A percentile compares a stretch with the other conserved stretches of the same genome.
Conservation (phyloP, 1,284 basidiomycete genomes). For the Athelia psychrophila region DNA sequence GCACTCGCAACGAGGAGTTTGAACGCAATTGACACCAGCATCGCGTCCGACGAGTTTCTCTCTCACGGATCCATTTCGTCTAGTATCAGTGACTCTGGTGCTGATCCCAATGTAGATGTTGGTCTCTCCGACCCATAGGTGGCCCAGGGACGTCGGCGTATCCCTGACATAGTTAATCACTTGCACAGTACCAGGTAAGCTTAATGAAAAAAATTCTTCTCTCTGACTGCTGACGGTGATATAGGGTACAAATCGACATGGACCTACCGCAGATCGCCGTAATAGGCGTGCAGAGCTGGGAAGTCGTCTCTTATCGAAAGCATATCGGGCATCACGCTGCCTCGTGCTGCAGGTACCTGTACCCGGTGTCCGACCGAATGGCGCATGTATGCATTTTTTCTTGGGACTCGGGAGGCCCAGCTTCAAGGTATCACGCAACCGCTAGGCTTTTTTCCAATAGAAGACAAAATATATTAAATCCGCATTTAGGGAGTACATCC, state of each 20-base stretch:
- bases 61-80: background rate
- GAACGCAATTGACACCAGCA: no score
- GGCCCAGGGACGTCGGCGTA: conserved; percentile 32
- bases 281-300: conserved; percentile 65
- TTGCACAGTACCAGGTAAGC: conserved; percentile 55
- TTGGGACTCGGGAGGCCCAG: no score
- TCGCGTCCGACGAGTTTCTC: no score
- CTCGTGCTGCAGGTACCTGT: conserved; percentile 62
- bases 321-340: conserved; percentile 68
- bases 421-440: conserved; percentile 30
- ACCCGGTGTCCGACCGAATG: conserved; percentile 78
- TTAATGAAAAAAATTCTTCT: conserved; percentile 1
- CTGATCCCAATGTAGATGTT: conserved; percentile 16
- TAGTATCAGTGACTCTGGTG: background rate
- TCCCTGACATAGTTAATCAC: conserved; percentile 52
- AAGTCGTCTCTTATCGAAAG: conserved; percentile 76
- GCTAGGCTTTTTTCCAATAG: no score
- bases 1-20: no score
- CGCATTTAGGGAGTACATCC: no score
- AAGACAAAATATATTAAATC: no score
- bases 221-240: background rate
- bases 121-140: conserved; percentile 44
- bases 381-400: conserved; percentile 44
- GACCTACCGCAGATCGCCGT: conserved; percentile 70
- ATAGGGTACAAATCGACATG: conserved; percentile 60